phyloP scores from a whole-genome alignment of 352 stramenopile genomes.

The Saprolegnia diclina region DNA sequence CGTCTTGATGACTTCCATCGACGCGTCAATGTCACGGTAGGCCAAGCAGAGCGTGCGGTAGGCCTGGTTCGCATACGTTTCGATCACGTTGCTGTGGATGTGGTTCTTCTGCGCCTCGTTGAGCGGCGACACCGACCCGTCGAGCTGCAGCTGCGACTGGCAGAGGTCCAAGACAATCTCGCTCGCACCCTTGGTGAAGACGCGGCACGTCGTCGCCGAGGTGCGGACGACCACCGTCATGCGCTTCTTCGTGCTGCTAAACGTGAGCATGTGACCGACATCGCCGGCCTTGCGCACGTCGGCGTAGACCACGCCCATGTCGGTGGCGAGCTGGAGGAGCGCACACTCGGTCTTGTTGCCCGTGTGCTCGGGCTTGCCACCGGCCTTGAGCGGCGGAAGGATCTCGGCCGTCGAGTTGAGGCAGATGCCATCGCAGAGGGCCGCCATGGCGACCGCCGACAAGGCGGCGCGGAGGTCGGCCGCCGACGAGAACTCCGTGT shows the following conservation, averaged over 20 bases:
- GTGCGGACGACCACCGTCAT: constrained; percentile 57
- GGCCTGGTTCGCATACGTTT: constrained; percentile 59
- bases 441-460: constrained; percentile 31
- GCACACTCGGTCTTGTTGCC: constrained; percentile 68
- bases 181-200: constrained; percentile 58
- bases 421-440: constrained; percentile 39
- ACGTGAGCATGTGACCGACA: constrained; percentile 56
- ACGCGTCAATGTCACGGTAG: constrained; percentile 63
- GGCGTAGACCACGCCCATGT: constrained; percentile 46
- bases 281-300: constrained; percentile 19
- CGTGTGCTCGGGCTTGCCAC: constrained; percentile 48
- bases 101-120: constrained; percentile 34
- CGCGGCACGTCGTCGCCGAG: constrained; percentile 37
- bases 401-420: constrained; percentile 63
- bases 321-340: constrained; percentile 46
- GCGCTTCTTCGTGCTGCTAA: constrained; percentile 60
- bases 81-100: constrained; percentile 54
- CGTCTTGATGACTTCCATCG: constrained; percentile 29
- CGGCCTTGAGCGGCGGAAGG: constrained; percentile 37
- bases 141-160: constrained; percentile 37
- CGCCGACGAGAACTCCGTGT: constrained; percentile 29
- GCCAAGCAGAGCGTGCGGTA: constrained; percentile 77
- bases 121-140: constrained; percentile 37
- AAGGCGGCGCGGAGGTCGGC: neutral
- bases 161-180: constrained; percentile 55